Evolutionary conservation across 371 early-diverging fungal species (phyloP).

Genomic region (Mucor saturninus): DNA sequence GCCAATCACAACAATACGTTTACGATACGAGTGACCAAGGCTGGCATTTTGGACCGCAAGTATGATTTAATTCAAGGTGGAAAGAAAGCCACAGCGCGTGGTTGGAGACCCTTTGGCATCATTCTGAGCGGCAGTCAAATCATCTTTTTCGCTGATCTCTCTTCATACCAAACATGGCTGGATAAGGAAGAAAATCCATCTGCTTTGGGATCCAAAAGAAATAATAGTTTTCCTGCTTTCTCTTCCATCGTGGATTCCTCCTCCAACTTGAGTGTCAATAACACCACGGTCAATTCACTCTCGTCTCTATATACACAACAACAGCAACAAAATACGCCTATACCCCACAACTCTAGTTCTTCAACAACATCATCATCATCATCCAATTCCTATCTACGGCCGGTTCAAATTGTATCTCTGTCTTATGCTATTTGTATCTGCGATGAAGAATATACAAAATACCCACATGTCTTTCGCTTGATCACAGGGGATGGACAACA

Average conservation of each 20-base stretch:
- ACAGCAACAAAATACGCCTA: conserved; percentile 13
- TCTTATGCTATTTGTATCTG: conserved; percentile 72
- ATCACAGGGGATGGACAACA: conserved; percentile 73
- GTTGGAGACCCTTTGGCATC: conserved; percentile 78
- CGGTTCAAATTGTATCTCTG: conserved; percentile 67
- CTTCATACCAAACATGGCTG: conserved; percentile 51
- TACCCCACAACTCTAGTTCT: conserved; percentile 11
- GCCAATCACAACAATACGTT: conserved; percentile 37
- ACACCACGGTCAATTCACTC: conserved; percentile 20
- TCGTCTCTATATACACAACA: conserved; percentile 26
- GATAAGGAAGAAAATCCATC: conserved; percentile 15
- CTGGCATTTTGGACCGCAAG: conserved; percentile 73
- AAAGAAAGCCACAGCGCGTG: conserved; percentile 69
- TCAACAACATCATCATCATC: conserved; percentile 6
- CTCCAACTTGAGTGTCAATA: conserved; percentile 12
- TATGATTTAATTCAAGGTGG: conserved; percentile 71
- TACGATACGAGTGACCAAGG: conserved; percentile 71
- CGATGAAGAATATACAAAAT: conserved; percentile 73
- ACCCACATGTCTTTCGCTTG: conserved; percentile 77
- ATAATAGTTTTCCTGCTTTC: conserved; percentile 30
- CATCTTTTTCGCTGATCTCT: conserved; percentile 69
- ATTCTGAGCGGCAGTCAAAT: conserved; percentile 80
- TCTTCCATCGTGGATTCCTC: conserved; percentile 14
- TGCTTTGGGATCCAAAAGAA: conserved; percentile 12
- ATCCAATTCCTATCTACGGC: conserved; percentile 24